Base-by-base conservation (phyloP, 306 rosid species). In the Spatholobus suberectus region DNA sequence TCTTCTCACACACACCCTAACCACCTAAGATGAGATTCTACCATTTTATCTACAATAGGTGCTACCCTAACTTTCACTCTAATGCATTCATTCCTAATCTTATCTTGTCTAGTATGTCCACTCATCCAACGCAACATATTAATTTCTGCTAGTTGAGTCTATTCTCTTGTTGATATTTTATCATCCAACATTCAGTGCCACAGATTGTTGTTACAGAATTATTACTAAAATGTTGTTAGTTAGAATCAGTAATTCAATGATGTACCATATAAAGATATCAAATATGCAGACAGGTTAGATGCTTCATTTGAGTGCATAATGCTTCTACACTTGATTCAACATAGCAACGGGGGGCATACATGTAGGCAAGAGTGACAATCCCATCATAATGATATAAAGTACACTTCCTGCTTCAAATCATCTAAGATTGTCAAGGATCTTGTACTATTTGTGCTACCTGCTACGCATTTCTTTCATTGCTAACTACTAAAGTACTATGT, bases 391-490 rank as follows among this genome's bases (percentile, higher is more conserved):
- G 32, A 44, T 67, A 38, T 11, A 38, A 23, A 37, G 73, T 44
- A 69, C 49, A 32, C 67, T 38, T 54, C 75, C 35, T 41, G 20
- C 17, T 26, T 55, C 18, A 58, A 69, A 23, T 34, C 76, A 34
- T 68, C 68, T n/a, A 77, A 44, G 34, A 69, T 76, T 14, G 5
- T 47, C 44, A 6, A 82, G 82, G 69, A 44, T 46, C 43, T 51
- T 59, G 20, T n/a, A 37, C 40, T 58, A 61, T 70, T 38, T 43
- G 70, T 54, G 71, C 70, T 38, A 40, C 4, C 61, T 54, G 71
- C 70, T 38, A 40, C 4, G 51, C 46, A 74, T 18, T 80, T 43
- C 46, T 70, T 70, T 68, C 20, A 57, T 13, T 58, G 32, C 14
- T 29, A 72, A 71, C 51, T 43, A 34, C 32, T 3, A 10, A 57